Base-by-base conservation (phyloP, 208 protist species). In the Phytomonas francai region DNA sequence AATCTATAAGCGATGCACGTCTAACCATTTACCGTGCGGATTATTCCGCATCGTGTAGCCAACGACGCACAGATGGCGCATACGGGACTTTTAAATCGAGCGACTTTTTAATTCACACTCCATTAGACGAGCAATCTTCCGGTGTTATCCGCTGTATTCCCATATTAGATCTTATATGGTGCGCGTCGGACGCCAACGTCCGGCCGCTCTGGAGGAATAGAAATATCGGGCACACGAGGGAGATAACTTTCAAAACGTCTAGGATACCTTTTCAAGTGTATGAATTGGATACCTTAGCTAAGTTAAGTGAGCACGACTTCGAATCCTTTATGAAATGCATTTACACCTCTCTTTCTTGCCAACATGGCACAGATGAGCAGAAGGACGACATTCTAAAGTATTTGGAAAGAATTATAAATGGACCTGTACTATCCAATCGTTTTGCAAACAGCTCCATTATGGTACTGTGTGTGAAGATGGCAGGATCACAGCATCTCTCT, bases 401-500 rank as follows among this genome's bases (percentile, higher is more conserved):
- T 81, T 91, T 97, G 71, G 86, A 93, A 65, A 77, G 78, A 4
- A 79, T 97, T 32, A 90, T 81, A 65, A 51, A 51, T 51, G 42
- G 16, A 19, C 42, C 42, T 12, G 16, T 22, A 22, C 14, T 51
- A 22, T 51, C 94, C n/a, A 94, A 92, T 51, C 74, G 91, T 19
- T 76, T 95, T 57, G 81, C 97, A 11, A 97, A 97, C 75, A 93
- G 88, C 75, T 89, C 89, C n/a, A 74, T 97, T 2, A 93, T 96
- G 90, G 82, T 76, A 54, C 74, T 96, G 29, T 97, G 88, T 75
- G 70, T 95, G 11, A 88, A 87, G 65, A 77, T 95, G 68, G 76
- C 84, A 9, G 77, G 76, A 5, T 69, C 81, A 33, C 73, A 72
- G 32, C 77, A 89, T 22, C 76, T 78, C 6, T 72, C 90, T 0